phyloP scores from a whole-genome alignment of 2,329 filamentous ascomycete species.

The Alternaria solani region DNA sequence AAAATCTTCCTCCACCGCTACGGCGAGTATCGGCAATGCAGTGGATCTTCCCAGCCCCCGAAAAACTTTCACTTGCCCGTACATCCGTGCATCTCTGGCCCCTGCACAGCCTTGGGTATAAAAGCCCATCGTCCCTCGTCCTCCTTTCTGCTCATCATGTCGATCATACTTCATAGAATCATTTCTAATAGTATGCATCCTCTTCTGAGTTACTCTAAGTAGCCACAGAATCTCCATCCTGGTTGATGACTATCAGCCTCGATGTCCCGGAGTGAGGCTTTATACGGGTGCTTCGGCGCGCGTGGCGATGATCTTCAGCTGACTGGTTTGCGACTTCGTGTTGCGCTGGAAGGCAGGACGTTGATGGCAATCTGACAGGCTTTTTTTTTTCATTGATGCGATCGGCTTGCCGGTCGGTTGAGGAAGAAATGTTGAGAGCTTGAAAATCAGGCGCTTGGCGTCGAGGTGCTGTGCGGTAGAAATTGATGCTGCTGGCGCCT shows the following conservation, averaged over 20 bases:
- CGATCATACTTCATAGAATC: slow-evolving; percentile 39
- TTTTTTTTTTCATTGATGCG: slow-evolving; percentile 44
- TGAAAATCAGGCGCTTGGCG: fast-evolving
- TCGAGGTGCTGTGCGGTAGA: fast-evolving
- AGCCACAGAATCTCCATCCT: slow-evolving; percentile 90
- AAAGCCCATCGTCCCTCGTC: neutral
- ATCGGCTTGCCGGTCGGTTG: slow-evolving; percentile 42
- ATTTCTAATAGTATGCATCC: slow-evolving; percentile 95
- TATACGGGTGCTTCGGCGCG: slow-evolving; percentile 75
- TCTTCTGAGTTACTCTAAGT: slow-evolving; percentile 89
- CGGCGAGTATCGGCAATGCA: neutral
- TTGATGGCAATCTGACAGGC: slow-evolving; percentile 87
- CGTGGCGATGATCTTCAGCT: slow-evolving; percentile 96
- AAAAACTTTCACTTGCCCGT: neutral
- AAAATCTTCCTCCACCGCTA: neutral
- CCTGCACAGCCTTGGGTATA: neutral
- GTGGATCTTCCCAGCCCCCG: neutral
- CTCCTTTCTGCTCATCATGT: neutral
- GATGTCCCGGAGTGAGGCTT: slow-evolving; percentile 86
- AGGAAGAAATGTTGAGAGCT: slow-evolving; percentile 34
- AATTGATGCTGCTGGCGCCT: neutral
- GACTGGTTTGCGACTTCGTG: slow-evolving; percentile 73
- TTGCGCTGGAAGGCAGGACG: slow-evolving; percentile 80
- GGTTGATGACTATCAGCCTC: slow-evolving; percentile 90
- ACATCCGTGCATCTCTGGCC: slow-evolving; percentile 23